Base-by-base conservation (phyloP, 2,329 filamentous ascomycete species). In the Calonectria multiphialidica region DNA sequence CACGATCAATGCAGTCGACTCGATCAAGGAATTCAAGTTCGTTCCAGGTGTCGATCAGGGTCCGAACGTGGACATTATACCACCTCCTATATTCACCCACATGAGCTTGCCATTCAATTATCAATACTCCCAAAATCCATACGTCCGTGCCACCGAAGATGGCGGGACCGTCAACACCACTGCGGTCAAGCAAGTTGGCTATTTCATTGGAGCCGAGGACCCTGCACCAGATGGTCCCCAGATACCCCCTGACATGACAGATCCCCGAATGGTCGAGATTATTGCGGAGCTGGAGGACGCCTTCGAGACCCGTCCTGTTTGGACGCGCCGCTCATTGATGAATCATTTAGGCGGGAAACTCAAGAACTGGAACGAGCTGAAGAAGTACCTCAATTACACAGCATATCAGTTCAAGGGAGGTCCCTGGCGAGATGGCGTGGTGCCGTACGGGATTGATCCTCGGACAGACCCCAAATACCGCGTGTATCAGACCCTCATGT, bases 361-460 rank as follows among this genome's bases (percentile, higher is more conserved):
- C 30, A 86, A 86, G 50, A 87, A 88, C 72, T 90, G 87, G 81
- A 89, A 89, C 70, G 84, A 89, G 49, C 83, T 98, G 72, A 93
- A 95, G 78, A 90, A 93, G 80, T 94, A 94, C 57, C 90, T 96
- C 65, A 93, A 95, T 74, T 96, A 97, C 78, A 92, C 95, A 5
- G 95, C 94, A 10, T 99, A 98, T 84, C 95, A 96, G 83, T 98
- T 98, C 87, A 93, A 94, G 71, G 95, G 94, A 25, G 97, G 97
- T 0, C 96, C 97, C 0, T 99, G 95, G 93, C 91, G 95, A 74
- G 96, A 98, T 82, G 93, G 94, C 3, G 91, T 98, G 66, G 91
- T 98, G 74, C 92, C 90, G 57, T 97, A 96, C 82, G 96, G 96
- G 12, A 84, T 98, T 23, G 97, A 99, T 81, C 97, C 97, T 3